Conservation (phyloP, 108 stramenopile species). For the Cylindrotheca fusiformis region DNA sequence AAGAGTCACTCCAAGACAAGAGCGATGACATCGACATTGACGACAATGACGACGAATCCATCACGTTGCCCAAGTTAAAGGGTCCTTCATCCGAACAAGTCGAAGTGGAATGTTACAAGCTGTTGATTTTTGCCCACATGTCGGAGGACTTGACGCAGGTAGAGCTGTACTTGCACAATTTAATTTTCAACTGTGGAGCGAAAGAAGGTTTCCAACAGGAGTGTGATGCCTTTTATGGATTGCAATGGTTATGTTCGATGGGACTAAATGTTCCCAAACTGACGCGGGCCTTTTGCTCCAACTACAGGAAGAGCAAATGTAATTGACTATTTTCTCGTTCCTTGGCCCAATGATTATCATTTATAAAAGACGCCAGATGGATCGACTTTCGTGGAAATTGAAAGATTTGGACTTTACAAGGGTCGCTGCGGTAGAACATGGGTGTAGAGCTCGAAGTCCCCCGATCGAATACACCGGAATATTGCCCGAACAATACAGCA, state of each 20-base stretch:
- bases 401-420: too few relatives aligned
- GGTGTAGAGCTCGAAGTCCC: too few relatives aligned
- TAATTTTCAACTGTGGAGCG: constrained; percentile 1
- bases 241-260: constrained; percentile 24
- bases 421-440: too few relatives aligned
- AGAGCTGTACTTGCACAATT: constrained; percentile 1
- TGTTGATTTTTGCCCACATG: constrained; percentile 29
- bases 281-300: not conserved
- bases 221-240: constrained; percentile 19
- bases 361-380: too few relatives aligned
- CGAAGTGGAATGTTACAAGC: constrained; percentile 23
- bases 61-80: not conserved
- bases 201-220: constrained; percentile 7
- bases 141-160: too few relatives aligned
- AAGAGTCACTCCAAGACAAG: not conserved
- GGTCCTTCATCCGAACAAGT: not conserved
- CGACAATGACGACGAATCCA: not conserved
- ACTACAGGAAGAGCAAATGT: not conserved
- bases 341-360: not conserved
- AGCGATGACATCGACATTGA: not conserved
- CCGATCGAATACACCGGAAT: too few relatives aligned
- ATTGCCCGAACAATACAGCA: too few relatives aligned
- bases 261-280: constrained; percentile 22
- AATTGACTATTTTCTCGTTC: constrained; percentile 3
- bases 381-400: too few relatives aligned